Percentiles rank a stretch among this genome's conserved stretches.
Conservation (phyloP, 768 basidiomycete genomes). For the Strobilomyces confusus region DNA sequence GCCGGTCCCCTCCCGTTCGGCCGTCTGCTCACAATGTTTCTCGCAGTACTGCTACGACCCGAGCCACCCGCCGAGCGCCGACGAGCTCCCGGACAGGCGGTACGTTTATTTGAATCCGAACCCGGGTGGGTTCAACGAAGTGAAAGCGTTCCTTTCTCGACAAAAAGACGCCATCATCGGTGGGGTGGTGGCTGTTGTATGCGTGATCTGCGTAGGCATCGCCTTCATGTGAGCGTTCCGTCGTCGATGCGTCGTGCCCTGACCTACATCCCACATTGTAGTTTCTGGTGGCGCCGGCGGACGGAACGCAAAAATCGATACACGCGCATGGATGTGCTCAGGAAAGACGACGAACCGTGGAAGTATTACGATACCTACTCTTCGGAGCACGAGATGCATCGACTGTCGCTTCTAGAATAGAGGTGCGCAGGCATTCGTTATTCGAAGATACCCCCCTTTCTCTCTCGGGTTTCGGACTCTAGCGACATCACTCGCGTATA, state of each 20-base stretch:
- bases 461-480: background rate
- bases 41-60: slow-evolving; percentile 54
- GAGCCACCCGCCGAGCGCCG: slow-evolving; percentile 56
- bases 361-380: slow-evolving; percentile 20
- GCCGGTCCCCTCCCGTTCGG: slow-evolving; percentile 37
- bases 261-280: background rate
- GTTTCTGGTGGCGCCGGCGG: slow-evolving; percentile 30
- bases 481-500: background rate
- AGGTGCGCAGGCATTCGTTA: background rate
- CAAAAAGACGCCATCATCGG: slow-evolving; percentile 49
- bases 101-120: slow-evolving; percentile 52
- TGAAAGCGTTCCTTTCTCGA: slow-evolving; percentile 39
- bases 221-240: slow-evolving; percentile 32
- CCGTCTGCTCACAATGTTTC: slow-evolving; percentile 57
- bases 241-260: background rate
- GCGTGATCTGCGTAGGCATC: slow-evolving; percentile 36
- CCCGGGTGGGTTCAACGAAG: slow-evolving; percentile 42
- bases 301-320: slow-evolving; percentile 19
- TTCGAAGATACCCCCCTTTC: background rate
- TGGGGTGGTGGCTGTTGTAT: slow-evolving; percentile 40
- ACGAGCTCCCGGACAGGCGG: slow-evolving; percentile 36
- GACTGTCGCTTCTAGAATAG: slow-evolving; percentile 7
- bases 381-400: slow-evolving; percentile 15
- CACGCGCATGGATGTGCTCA: slow-evolving; percentile 23
- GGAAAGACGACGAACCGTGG: slow-evolving; percentile 32